Conservation (phyloP, 306 rosid species). For the Quercus bicolor region DNA sequence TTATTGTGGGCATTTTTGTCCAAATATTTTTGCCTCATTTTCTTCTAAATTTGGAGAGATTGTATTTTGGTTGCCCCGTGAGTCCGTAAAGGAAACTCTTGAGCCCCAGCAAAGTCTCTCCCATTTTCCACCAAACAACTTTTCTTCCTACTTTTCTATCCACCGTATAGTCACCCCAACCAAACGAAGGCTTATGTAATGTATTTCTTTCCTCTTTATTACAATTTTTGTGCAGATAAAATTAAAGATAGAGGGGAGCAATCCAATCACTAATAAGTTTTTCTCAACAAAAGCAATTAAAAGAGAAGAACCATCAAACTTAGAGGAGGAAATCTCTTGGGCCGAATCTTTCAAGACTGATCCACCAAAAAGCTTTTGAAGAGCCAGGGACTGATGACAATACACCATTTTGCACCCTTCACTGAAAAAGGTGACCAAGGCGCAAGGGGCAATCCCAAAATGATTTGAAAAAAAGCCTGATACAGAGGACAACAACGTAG, state of each 20-base stretch:
- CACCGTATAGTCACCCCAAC: too few relatives aligned
- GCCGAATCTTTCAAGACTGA: slow-evolving; percentile 28
- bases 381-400: slow-evolving; percentile 22
- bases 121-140: too few relatives aligned
- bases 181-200: too few relatives aligned
- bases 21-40: too few relatives aligned
- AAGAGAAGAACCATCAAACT: slow-evolving; percentile 10
- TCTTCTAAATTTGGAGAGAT: too few relatives aligned
- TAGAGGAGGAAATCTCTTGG: slow-evolving; percentile 14
- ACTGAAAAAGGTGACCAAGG: slow-evolving; percentile 29
- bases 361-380: slow-evolving; percentile 14
- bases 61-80: fast-evolving
- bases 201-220: too few relatives aligned
- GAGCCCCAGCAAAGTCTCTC: too few relatives aligned
- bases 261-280: slow-evolving; percentile 53
- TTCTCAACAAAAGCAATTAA: slow-evolving; percentile 45
- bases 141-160: too few relatives aligned
- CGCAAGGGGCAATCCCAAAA: slow-evolving; percentile 5
- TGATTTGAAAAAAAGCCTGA: slow-evolving; percentile 28
- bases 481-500: not conserved
- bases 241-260: slow-evolving; percentile 48
- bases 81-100: fast-evolving
- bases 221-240: slow-evolving; percentile 44
- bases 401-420: not conserved
- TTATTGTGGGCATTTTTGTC: too few relatives aligned